These are phyloP conservation scores for Fusarium sarcochroum DNA, from an alignment of 2,329 filamentous ascomycete genomes.

Conservation along the genomic window DNA sequence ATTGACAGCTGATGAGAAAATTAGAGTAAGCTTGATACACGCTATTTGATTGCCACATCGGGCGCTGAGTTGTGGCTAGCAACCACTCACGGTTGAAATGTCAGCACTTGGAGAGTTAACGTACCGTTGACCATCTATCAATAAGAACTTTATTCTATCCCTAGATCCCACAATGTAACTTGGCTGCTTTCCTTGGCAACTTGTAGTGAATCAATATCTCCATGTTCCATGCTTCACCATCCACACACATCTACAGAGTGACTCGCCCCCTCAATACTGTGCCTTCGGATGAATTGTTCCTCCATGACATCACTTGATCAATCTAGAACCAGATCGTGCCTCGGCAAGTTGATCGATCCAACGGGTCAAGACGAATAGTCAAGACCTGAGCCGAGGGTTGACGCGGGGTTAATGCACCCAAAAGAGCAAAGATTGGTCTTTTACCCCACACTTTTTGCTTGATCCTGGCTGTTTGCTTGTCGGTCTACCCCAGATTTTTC, in stretches of 20 bases:
- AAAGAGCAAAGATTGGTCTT: slow-evolving; percentile 30
- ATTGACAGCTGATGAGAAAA: background rate
- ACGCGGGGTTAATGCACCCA: slow-evolving; percentile 34
- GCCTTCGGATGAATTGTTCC: background rate
- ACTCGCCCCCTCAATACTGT: background rate
- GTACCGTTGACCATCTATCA: background rate
- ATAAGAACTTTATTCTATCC: background rate
- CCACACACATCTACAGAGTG: background rate
- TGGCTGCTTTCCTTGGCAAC: no score
- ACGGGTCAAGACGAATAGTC: background rate
- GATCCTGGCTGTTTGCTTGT: background rate
- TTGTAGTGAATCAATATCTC: no score
- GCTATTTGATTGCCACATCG: background rate
- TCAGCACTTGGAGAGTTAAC: background rate
- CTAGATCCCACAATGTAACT: background rate
- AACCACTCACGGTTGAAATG: slow-evolving; percentile 1
- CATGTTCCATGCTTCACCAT: no score
- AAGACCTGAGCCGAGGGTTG: slow-evolving; percentile 18
- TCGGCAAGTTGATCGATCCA: slow-evolving; percentile 18
- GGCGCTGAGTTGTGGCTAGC: background rate
- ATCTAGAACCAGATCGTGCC: slow-evolving; percentile 16
- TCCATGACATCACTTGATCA: background rate
- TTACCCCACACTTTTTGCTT: slow-evolving; percentile 20
- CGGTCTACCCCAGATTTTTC: slow-evolving; percentile 25
- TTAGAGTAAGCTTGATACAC: slow-evolving; percentile 8